Percentiles rank a stretch among this genome's conserved stretches.
These are phyloP conservation scores for Choiromyces venosus DNA, from an alignment of 495 filamentous ascomycete genomes.

Conservation along the genomic window DNA sequence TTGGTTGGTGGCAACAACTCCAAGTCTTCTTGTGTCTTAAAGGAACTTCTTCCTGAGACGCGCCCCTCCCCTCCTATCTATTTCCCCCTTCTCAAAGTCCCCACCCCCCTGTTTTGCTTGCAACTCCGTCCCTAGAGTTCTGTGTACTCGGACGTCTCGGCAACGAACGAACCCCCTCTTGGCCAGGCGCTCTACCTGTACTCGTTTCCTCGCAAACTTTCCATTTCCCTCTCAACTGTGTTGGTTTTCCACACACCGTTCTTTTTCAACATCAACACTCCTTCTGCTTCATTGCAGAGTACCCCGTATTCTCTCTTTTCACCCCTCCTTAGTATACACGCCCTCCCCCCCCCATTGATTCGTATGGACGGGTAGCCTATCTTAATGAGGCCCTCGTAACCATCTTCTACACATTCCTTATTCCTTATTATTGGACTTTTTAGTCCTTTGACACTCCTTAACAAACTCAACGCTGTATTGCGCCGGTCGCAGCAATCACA, in stretches of 20 bases:
- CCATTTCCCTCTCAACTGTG: neutral
- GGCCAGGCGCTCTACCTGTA: neutral
- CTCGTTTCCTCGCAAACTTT: neutral
- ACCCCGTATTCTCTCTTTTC: neutral
- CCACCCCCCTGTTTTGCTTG: neutral
- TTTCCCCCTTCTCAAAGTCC: neutral
- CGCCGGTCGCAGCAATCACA: constrained; percentile 30
- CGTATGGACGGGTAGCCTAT: neutral
- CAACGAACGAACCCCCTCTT: neutral
- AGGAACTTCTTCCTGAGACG: neutral
- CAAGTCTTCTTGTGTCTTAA: neutral
- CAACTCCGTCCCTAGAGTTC: neutral
- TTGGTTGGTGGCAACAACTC: neutral
- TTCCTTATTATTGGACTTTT: constrained; percentile 23
- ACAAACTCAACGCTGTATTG: constrained; percentile 20
- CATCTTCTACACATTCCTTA: constrained; percentile 30
- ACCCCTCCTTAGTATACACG: neutral
- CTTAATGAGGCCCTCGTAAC: constrained; percentile 31
- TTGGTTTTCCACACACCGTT: neutral
- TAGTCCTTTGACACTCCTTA: constrained; percentile 33
- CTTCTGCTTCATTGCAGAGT: constrained; percentile 1
- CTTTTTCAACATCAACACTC: neutral
- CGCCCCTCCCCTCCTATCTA: neutral
- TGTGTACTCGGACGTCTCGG: neutral
- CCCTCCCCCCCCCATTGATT: neutral